phyloP scores from a whole-genome alignment of 1,284 basidiomycete genomes.

The Entoloma clypeatum region DNA sequence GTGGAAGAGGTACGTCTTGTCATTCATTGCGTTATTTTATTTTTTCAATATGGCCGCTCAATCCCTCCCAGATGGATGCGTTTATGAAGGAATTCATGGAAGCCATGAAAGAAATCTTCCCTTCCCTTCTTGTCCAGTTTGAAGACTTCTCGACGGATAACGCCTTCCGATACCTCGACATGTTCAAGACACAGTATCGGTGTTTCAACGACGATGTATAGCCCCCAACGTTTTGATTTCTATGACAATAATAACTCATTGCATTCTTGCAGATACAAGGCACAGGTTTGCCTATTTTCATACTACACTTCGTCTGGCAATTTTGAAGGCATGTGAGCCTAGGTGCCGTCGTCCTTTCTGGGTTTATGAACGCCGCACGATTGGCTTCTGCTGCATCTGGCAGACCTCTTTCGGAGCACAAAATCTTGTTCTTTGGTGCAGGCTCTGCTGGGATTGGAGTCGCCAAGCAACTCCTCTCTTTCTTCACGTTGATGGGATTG shows the following conservation, averaged over 20 bases:
- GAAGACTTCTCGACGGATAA: conserved; percentile 80
- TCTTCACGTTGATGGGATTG: conserved; percentile 67
- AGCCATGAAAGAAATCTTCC: conserved; percentile 65
- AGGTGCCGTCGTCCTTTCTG: conserved; percentile 75
- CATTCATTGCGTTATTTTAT: not conserved
- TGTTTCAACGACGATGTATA: conserved; percentile 81
- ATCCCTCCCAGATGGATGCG: conserved; percentile 50
- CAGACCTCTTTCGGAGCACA: conserved; percentile 63
- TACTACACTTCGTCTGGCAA: conserved; percentile 13
- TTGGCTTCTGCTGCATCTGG: conserved; percentile 61
- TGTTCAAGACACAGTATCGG: conserved; percentile 57
- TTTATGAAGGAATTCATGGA: conserved; percentile 85
- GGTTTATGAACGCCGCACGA: conserved; percentile 76
- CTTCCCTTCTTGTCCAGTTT: conserved; percentile 75
- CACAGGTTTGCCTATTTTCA: conserved; percentile 29
- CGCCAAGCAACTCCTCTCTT: conserved; percentile 72
- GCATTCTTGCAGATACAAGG: conserved; percentile 51
- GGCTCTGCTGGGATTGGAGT: conserved; percentile 80
- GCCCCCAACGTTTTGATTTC: conserved; percentile 7
- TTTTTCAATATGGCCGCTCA: not conserved
- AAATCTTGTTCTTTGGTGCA: conserved; percentile 78
- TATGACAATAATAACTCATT: conserved; percentile 5
- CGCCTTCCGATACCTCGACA: conserved; percentile 69
- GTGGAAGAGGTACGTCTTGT: conserved; percentile 38
- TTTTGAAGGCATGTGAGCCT: conserved; percentile 22